A percentile compares a stretch with the other conserved stretches of the same genome.
Evolutionary conservation across 257 asterid species (phyloP).

Genomic region (Penstemon davidsonii): DNA sequence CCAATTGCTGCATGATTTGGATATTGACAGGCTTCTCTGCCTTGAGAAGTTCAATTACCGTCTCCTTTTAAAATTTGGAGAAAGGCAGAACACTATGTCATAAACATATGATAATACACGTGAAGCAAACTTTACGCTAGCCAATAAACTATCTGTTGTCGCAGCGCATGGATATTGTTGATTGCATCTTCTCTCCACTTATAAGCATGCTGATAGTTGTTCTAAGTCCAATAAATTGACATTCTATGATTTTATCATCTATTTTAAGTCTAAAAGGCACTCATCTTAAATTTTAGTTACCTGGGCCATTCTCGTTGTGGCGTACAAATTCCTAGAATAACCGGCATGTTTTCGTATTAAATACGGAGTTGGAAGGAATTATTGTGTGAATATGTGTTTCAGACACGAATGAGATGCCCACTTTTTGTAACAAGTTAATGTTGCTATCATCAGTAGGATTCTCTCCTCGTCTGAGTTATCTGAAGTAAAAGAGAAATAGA

Average conservation of each 20-base stretch:
- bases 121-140: neutral
- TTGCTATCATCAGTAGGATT: neutral
- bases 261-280: no score
- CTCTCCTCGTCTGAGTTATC: no score
- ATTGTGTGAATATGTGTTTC: neutral
- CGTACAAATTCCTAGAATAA: neutral
- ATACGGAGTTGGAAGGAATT: constrained; percentile 21
- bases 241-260: no score
- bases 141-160: neutral
- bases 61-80: neutral
- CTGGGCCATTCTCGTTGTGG: neutral
- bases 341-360: constrained; percentile 1
- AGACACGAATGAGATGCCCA: constrained; percentile 9
- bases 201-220: no score
- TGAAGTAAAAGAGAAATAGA: neutral
- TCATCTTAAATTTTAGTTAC: neutral
- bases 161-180: neutral
- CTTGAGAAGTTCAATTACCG: neutral
- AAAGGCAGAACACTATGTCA: neutral
- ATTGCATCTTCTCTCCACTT: no score
- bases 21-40: neutral
- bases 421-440: neutral
- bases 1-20: constrained; percentile 17
- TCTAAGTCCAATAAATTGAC: no score
- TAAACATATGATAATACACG: neutral